phyloP scores from a whole-genome alignment of 2,329 filamentous ascomycete genomes.

The Sporothrix pseudoabietina region DNA sequence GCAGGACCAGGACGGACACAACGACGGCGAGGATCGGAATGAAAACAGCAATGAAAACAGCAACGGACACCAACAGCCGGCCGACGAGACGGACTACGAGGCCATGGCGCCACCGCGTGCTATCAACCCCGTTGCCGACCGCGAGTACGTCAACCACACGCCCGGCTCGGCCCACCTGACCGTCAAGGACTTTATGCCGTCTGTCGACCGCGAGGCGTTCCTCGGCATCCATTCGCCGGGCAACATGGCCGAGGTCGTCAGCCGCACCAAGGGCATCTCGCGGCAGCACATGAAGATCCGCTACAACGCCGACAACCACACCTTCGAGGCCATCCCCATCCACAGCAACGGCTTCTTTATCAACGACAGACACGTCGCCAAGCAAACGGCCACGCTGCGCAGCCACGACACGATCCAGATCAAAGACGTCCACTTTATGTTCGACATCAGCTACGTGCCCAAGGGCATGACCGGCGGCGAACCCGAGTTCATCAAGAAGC shows the following conservation, averaged over 20 bases:
- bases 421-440: conserved; percentile 68
- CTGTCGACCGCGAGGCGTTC: conserved; percentile 63
- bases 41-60: no score
- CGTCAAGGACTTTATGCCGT: conserved; percentile 60
- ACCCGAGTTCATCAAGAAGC: conserved; percentile 33
- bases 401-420: conserved; percentile 71
- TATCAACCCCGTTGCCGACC: conserved; percentile 49
- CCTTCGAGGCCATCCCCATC: conserved; percentile 65
- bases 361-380: conserved; percentile 48
- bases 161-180: conserved; percentile 62
- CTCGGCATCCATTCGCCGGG: conserved; percentile 73
- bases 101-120: conserved; percentile 25
- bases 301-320: conserved; percentile 63
- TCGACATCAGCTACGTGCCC: conserved; percentile 67
- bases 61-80: conserved; percentile 22
- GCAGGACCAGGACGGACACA: conserved; percentile 34
- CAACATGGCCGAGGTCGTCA: conserved; percentile 54
- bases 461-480: conserved; percentile 61
- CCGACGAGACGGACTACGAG: background rate
- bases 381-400: conserved; percentile 55
- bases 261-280: conserved; percentile 71
- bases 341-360: conserved; percentile 71
- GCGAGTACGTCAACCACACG: conserved; percentile 63
- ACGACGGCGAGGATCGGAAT: conserved; percentile 28
- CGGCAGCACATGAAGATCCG: conserved; percentile 72